A percentile compares a stretch with the other conserved stretches of the same genome.
phyloP scores from a whole-genome alignment of 176 grass and related monocot species.

The Eragrostis curvula region DNA sequence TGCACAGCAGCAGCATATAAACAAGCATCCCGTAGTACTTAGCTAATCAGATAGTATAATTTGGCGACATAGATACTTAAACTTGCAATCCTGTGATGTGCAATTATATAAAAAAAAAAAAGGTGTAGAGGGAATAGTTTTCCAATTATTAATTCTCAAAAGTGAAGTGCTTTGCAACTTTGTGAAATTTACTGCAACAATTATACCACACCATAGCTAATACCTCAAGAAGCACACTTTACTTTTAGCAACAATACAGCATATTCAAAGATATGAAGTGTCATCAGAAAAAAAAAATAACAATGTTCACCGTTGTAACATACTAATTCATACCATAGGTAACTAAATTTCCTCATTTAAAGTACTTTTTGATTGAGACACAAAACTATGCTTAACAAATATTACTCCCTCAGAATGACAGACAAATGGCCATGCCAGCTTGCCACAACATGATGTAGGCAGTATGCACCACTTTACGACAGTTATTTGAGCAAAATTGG shows the following conservation, averaged over 20 bases:
- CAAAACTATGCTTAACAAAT: background rate
- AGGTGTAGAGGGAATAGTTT: background rate
- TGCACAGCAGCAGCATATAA: too few relatives aligned
- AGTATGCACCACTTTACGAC: background rate
- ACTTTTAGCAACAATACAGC: background rate
- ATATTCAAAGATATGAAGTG: background rate
- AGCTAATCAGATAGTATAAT: background rate
- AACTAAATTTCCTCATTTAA: background rate
- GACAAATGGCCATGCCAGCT: background rate
- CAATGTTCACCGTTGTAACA: too few relatives aligned
- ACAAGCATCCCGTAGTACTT: background rate
- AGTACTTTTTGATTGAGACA: background rate
- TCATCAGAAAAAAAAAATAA: background rate
- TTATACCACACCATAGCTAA: background rate
- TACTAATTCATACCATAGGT: background rate
- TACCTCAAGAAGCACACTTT: background rate
- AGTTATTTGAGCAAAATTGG: background rate
- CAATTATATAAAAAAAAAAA: background rate
- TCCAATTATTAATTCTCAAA: background rate
- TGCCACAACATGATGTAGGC: background rate
- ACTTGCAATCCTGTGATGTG: background rate
- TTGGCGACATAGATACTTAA: background rate
- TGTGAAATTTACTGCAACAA: background rate
- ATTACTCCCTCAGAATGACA: background rate
- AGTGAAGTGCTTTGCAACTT: background rate